Evolutionary conservation across 1,139 yeast species (phyloP).

Genomic region (Geotrichum aggregatum): DNA sequence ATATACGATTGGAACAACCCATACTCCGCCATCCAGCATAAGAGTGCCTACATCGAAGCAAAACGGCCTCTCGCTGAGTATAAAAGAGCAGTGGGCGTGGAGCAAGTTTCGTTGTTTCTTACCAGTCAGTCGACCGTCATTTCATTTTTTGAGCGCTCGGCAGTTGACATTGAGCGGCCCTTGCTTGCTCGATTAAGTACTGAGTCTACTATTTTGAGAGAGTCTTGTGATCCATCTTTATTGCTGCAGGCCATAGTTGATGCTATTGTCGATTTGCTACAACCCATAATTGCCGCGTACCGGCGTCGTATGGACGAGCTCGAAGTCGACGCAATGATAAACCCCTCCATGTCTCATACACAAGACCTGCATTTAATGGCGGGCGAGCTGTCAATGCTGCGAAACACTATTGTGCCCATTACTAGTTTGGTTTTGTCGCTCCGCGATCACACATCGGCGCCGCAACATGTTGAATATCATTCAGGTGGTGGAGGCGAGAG

Average conservation of each 20-base stretch:
- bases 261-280: conserved; percentile 53
- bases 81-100: conserved; percentile 49
- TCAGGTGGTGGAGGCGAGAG: not conserved
- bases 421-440: conserved; percentile 45
- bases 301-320: conserved; percentile 47
- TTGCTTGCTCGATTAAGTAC: conserved; percentile 46
- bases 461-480: not conserved
- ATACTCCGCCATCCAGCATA: conserved; percentile 25
- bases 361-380: conserved; percentile 50
- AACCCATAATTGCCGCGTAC: conserved; percentile 57
- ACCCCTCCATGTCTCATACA: conserved; percentile 49
- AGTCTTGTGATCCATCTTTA: conserved; percentile 48
- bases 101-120: conserved; percentile 50
- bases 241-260: conserved; percentile 53
- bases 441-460: conserved; percentile 38
- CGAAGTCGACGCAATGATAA: conserved; percentile 48
- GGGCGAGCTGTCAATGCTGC: conserved; percentile 47
- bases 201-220: conserved; percentile 46
- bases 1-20: conserved; percentile 42
- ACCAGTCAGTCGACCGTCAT: conserved; percentile 45
- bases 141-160: conserved; percentile 54
- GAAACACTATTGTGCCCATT: conserved; percentile 46
- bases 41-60: conserved; percentile 39
- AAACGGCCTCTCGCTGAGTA: conserved; percentile 45
- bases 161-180: conserved; percentile 49